Evolutionary conservation across 768 basidiomycete species (phyloP).

Genomic region (Podaxis carcinomalis): DNA sequence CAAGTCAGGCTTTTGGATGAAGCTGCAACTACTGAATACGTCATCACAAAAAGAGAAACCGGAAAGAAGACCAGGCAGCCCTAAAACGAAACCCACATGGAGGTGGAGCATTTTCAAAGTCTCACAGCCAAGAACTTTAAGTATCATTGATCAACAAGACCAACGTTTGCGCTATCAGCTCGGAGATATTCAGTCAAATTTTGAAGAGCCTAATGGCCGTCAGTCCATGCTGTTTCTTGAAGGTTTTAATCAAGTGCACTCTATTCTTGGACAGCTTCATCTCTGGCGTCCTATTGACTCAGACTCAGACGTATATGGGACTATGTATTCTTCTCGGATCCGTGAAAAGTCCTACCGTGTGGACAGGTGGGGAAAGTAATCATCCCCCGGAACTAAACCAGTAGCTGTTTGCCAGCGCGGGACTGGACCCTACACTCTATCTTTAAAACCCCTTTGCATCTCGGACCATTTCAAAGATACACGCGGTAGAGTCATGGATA

Average conservation of each 20-base stretch:
- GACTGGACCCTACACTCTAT: neutral
- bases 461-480: neutral
- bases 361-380: neutral
- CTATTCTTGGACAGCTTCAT: neutral
- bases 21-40: neutral
- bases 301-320: neutral
- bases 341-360: neutral
- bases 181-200: neutral
- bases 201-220: neutral
- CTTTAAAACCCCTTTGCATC: neutral
- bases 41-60: neutral
- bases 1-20: neutral
- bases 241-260: neutral
- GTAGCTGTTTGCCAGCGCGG: neutral
- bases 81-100: constrained; percentile 1
- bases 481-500: neutral
- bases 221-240: neutral
- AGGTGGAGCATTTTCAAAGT: constrained; percentile 1
- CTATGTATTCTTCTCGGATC: neutral
- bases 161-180: neutral
- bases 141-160: neutral
- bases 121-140: neutral
- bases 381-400: neutral
- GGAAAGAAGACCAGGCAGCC: neutral
- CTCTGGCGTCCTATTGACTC: neutral